Base-by-base conservation (phyloP, 257 asterid species). In the Plantago elongata region DNA sequence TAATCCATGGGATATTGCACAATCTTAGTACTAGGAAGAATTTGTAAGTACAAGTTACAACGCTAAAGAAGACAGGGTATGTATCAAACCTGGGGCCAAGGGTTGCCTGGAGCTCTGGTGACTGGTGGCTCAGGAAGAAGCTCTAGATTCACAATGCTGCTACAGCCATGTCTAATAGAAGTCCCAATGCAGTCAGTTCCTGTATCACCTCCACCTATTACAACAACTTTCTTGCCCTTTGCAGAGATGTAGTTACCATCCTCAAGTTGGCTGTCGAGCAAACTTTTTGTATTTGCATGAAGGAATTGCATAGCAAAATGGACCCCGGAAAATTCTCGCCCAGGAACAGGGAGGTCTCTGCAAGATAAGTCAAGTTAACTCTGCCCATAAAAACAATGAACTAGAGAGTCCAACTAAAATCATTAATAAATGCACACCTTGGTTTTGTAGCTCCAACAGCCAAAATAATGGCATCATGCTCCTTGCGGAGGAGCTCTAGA, bases 221-320 rank as follows among this genome's bases (percentile, higher is more conserved):
- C 99, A 37, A 89, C 97, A 45, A 93, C 96, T 78, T 85, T 93
- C 90, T 89, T 93, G 60, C 83, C 93, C 81, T 85, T 82, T 11
- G 99, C 97, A 22, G 99, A 93, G 63, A 93, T 87, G 84, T 79
- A 89, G 2, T 84, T 87, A 17, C 81, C 99, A 72, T 89, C 99
- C 82, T 79, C 46, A 47, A 87, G 99, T 69, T 89, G 78, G 81
- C 92, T 89, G 69, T 93, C 99, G 3, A 93, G 94, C 77, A 93
- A 78, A 69, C 99, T 93, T 57, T 89, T 93, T 3, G 99, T 93
- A 74, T 93, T 93, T 14, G 96, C 96, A 66, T 87, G 97, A 65
- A 93, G 97, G 76, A 93, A 89, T 73, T 93, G 96, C 99, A 93
- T 93, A 8, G 99, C 99, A 65, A 87, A 93, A 82, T 89, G 96